Percentiles rank a stretch among this genome's conserved stretches.
These are phyloP conservation scores for Saururus chinensis DNA, from an alignment of 164 flowering plant species.

Conservation along the genomic window DNA sequence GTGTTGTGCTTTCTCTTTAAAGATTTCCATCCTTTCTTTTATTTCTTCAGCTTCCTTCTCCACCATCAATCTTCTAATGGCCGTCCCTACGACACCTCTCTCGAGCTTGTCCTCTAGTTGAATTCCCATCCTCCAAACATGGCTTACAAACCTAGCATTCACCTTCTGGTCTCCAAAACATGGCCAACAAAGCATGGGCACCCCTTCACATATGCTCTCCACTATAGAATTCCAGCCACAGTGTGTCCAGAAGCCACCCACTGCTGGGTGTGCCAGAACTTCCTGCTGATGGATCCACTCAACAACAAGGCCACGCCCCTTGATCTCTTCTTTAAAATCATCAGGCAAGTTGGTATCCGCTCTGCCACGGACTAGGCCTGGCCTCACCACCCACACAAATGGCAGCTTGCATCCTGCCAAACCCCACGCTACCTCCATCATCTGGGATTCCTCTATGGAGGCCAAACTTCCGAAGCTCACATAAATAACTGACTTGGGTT, in stretches of 20 bases:
- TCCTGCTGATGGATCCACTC: background rate
- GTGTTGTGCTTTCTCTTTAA: background rate
- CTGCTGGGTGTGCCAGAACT: conserved; percentile 2
- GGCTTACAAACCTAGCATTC: conserved; percentile 1
- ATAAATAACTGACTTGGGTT: background rate
- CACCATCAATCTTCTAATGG: background rate
- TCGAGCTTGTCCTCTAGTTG: background rate
- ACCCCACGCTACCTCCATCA: background rate
- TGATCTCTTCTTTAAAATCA: background rate
- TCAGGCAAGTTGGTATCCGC: background rate
- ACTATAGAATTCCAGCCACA: conserved; percentile 6
- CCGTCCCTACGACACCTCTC: background rate
- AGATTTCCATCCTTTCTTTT: background rate
- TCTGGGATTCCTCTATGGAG: background rate
- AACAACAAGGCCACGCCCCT: background rate
- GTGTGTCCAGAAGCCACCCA: conserved; percentile 2
- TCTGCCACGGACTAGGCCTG: background rate
- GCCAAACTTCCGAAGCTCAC: background rate
- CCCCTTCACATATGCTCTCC: background rate
- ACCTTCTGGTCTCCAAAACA: background rate
- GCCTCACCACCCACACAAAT: background rate
- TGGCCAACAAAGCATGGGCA: conserved; percentile 4
- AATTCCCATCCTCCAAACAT: background rate
- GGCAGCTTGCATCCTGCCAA: background rate
- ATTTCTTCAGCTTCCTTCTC: background rate